These are phyloP conservation scores for Darksidea phi DNA, from an alignment of 495 filamentous ascomycete genomes.

Conservation along the genomic window DNA sequence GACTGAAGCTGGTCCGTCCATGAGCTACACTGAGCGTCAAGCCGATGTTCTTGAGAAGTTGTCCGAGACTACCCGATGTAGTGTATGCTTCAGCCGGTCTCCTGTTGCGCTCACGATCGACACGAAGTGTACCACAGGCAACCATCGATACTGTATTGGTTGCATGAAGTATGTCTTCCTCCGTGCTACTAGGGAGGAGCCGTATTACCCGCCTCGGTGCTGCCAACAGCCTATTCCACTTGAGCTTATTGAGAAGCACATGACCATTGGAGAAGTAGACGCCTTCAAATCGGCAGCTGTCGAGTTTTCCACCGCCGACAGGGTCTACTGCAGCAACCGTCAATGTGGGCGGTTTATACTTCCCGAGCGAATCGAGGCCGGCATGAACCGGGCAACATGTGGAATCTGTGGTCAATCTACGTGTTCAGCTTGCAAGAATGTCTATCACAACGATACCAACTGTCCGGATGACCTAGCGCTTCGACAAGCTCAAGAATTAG, in stretches of 20 bases:
- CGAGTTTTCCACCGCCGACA: not conserved
- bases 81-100: too few relatives aligned
- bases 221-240: conserved; percentile 1
- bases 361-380: not conserved
- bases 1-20: conserved; percentile 13
- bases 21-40: conserved; percentile 16
- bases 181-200: conserved; percentile 1
- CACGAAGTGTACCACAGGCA: too few relatives aligned
- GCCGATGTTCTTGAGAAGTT: conserved; percentile 7
- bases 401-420: too few relatives aligned
- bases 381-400: too few relatives aligned
- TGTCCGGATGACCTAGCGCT: too few relatives aligned
- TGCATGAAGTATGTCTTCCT: conserved; percentile 6
- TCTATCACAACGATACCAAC: too few relatives aligned
- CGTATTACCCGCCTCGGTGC: not conserved
- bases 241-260: not conserved
- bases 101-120: too few relatives aligned
- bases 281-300: not conserved
- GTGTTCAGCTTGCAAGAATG: too few relatives aligned
- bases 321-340: conserved; percentile 2
- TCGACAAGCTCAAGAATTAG: too few relatives aligned
- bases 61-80: not conserved
- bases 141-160: conserved; percentile 4
- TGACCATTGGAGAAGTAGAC: not conserved
- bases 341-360: conserved; percentile 1